Evolutionary conservation across 257 asterid species (phyloP).

Genomic region (Ehretia macrophylla): DNA sequence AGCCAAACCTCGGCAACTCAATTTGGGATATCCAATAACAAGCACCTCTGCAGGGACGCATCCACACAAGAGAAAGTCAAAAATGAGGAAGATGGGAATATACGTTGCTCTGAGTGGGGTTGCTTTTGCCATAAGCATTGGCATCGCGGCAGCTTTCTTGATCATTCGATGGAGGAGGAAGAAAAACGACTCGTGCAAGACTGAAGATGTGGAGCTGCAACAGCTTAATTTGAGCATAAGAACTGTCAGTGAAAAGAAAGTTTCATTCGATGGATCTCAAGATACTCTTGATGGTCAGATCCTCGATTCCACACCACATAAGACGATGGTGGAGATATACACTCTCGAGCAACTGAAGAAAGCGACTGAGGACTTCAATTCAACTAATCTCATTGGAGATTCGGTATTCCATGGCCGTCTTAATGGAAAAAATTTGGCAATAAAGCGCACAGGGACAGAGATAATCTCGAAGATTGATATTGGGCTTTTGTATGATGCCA

Average conservation of each 20-base stretch:
- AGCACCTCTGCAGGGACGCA: slow-evolving; percentile 20
- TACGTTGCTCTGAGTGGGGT: slow-evolving; percentile 30
- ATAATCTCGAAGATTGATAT: slow-evolving; percentile 35
- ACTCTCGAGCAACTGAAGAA: slow-evolving; percentile 56
- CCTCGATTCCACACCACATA: slow-evolving; percentile 38
- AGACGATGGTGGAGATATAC: slow-evolving; percentile 44
- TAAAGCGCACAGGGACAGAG: slow-evolving; percentile 37
- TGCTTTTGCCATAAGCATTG: slow-evolving; percentile 30
- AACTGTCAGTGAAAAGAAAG: slow-evolving; percentile 67
- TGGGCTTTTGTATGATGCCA: slow-evolving; percentile 33
- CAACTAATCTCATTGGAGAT: slow-evolving; percentile 48
- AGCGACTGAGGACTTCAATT: slow-evolving; percentile 58
- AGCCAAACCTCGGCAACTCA: slow-evolving; percentile 16
- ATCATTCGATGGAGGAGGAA: slow-evolving; percentile 33
- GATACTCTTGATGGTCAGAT: slow-evolving; percentile 42
- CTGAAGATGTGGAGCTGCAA: slow-evolving; percentile 50
- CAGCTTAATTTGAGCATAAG: slow-evolving; percentile 60
- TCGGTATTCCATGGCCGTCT: slow-evolving; percentile 67
- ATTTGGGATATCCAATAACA: slow-evolving; percentile 23
- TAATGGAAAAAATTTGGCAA: slow-evolving; percentile 56
- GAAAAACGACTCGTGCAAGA: slow-evolving; percentile 15
- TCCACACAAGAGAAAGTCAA: slow-evolving; percentile 21
- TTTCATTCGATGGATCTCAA: slow-evolving; percentile 74
- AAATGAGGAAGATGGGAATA: slow-evolving; percentile 40
- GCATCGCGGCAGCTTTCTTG: slow-evolving; percentile 36